Evolutionary conservation across 2,329 filamentous ascomycete species (phyloP).

Genomic region (Apiospora rasikravindrae): DNA sequence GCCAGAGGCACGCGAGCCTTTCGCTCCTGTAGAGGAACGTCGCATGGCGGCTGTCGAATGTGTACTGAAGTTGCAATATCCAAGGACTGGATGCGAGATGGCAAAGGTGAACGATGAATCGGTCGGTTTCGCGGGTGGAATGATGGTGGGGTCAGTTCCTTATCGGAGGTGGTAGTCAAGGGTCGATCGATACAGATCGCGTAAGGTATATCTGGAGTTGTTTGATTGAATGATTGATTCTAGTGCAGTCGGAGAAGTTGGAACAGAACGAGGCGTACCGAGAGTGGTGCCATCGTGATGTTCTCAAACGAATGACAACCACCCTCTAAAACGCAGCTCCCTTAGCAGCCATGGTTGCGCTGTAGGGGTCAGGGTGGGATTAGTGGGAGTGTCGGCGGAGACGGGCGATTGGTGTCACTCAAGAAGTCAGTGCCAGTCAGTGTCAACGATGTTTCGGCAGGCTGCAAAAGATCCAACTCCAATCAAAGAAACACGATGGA

Average conservation of each 20-base stretch:
- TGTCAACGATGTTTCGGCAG: neutral
- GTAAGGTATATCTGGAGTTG: neutral
- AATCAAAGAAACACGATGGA: neutral
- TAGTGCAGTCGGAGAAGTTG: conserved; percentile 26
- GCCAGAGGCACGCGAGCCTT: conserved; percentile 2
- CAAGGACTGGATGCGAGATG: neutral
- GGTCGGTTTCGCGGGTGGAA: conserved; percentile 8
- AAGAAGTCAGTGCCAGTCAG: neutral
- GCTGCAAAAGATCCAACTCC: neutral
- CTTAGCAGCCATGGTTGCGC: conserved; percentile 36
- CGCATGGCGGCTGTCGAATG: conserved; percentile 2
- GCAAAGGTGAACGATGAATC: conserved; percentile 7
- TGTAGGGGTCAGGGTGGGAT: conserved; percentile 5
- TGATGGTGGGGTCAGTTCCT: conserved; percentile 10
- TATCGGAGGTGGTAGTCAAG: neutral
- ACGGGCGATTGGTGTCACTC: conserved; percentile 19
- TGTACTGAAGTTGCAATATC: neutral
- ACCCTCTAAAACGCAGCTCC: conserved; percentile 60
- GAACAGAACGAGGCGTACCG: conserved; percentile 45
- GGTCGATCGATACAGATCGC: neutral
- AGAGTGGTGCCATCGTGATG: conserved; percentile 63
- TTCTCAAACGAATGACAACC: conserved; percentile 49
- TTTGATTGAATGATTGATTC: conserved; percentile 6
- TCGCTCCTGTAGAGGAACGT: neutral
- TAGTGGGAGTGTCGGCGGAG: neutral